These are phyloP conservation scores for Apiospora arundinis DNA, from an alignment of 2,329 filamentous ascomycete species.

Conservation along the genomic window DNA sequence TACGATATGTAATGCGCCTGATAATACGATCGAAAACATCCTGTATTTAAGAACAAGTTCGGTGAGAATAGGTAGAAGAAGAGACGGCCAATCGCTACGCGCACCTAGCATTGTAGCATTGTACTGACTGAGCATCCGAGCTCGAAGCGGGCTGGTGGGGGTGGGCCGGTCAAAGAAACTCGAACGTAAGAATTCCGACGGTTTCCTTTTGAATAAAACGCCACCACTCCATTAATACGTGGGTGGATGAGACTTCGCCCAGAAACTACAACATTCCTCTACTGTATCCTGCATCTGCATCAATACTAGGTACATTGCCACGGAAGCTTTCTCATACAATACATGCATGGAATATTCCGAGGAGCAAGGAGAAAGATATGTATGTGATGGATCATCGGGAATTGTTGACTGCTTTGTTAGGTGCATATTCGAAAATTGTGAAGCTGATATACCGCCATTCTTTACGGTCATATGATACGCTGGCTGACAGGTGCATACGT, in stretches of 20 bases:
- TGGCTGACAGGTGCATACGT: too few species aligned
- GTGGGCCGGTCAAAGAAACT: neutral
- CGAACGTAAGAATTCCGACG: neutral
- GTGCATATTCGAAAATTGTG: neutral
- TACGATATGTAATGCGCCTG: too few species aligned
- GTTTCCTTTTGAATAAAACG: neutral
- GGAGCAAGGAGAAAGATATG: neutral
- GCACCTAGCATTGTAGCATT: neutral
- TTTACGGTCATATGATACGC: neutral
- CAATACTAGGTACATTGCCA: neutral
- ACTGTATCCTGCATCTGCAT: slow-evolving; percentile 11
- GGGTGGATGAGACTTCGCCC: neutral
- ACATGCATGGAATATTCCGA: neutral
- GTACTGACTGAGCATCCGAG: neutral
- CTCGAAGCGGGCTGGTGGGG: neutral
- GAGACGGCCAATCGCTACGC: neutral
- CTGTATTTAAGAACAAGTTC: too few species aligned
- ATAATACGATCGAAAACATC: too few species aligned
- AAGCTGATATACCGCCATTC: neutral
- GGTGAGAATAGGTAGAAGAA: neutral
- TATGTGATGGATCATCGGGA: neutral
- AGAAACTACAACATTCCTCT: neutral
- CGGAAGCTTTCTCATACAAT: neutral
- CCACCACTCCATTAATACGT: neutral
- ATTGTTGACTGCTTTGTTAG: neutral